Percentiles rank a stretch among this genome's conserved stretches.
phyloP scores from a whole-genome alignment of 1,284 basidiomycete species.

The Phellinidium pouzarii region DNA sequence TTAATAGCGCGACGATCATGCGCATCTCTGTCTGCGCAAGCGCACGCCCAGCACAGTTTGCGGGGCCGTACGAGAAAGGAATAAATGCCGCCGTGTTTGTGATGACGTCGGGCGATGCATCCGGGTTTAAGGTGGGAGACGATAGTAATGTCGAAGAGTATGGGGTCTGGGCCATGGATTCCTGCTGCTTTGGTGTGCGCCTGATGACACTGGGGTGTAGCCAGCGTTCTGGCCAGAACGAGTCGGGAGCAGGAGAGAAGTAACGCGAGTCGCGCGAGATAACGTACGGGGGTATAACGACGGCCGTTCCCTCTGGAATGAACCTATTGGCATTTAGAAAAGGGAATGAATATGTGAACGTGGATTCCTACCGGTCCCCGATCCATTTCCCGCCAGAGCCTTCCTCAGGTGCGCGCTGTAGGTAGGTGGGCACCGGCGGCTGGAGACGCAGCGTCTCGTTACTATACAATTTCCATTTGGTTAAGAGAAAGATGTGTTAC shows the following conservation, averaged over 20 bases:
- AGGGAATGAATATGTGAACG: conserved; percentile 30
- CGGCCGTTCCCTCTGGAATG: conserved; percentile 42
- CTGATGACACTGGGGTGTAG: conserved; percentile 19
- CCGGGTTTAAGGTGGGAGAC: not conserved
- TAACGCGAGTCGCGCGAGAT: conserved; percentile 36
- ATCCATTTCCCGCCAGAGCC: conserved; percentile 14
- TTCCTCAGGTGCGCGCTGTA: conserved; percentile 11
- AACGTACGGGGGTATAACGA: conserved; percentile 40
- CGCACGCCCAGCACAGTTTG: conserved; percentile 30
- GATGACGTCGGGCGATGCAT: not conserved
- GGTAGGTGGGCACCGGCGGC: conserved; percentile 8
- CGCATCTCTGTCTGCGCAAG: conserved; percentile 30
- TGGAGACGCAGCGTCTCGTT: conserved; percentile 13
- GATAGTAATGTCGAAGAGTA: not conserved
- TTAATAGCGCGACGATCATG: conserved; percentile 25
- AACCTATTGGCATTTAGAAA: conserved; percentile 35
- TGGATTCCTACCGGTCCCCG: conserved; percentile 22
- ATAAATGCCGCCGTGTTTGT: conserved; percentile 34
- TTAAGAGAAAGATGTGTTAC: not conserved
- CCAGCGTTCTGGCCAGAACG: conserved; percentile 40
- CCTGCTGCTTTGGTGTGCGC: not conserved
- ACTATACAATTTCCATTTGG: not conserved
- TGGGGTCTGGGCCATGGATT: too few species aligned
- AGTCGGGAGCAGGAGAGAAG: conserved; percentile 34
- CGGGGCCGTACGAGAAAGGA: conserved; percentile 31